Base-by-base conservation (phyloP, 2,329 filamentous ascomycete species). In the Byssoonygena ceratinophila region DNA sequence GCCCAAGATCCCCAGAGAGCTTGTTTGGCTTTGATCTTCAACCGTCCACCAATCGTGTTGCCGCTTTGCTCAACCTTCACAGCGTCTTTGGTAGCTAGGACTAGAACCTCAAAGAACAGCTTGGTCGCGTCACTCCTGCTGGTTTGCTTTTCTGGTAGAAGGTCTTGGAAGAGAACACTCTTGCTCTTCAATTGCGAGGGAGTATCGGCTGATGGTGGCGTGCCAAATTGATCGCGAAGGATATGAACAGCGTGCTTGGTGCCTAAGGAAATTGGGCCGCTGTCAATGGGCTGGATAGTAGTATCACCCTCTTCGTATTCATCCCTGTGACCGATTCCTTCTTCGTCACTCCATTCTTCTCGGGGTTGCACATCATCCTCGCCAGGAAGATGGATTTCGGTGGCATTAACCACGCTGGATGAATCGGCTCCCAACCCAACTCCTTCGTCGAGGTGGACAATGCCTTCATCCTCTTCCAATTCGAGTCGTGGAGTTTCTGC, bases 1-100 rank as follows among this genome's bases (percentile, higher is more conserved):
- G 92, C 92, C 92, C 92, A 98, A 34, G 84, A 82, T 49, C 91
- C 92, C 91, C 92, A 98, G 1, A 98, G 82, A n/a, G 87, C 91
- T 61, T 87, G 81, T 79, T 98, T 98, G 54, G 85, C 89, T 59
- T 88, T 78, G 54, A 98, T 85, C 54, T 84, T 78, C 63, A 98
- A 87, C 12, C 84, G 79, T 2, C 83, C 85, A 46, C 90, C 90
- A 23, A 97, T 78, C 34, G 77, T 64, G 12, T 78, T 79, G 56
- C 83, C 75, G 46, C 79, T 79, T 70, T 98, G 92, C 66, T 97
- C 91, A 23, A 97, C 88, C 71, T 95, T 95, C 71, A 98, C 86
- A 25, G 92, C 92, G 66, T 98, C 92, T 73, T 98, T 98, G 39
- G 92, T 98, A 4, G 91, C 92, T 44, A 98, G 77, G 2, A 98